A percentile compares a stretch with the other conserved stretches of the same genome.
Conservation (phyloP, 495 filamentous ascomycete species). For the Glonium stellatum region DNA sequence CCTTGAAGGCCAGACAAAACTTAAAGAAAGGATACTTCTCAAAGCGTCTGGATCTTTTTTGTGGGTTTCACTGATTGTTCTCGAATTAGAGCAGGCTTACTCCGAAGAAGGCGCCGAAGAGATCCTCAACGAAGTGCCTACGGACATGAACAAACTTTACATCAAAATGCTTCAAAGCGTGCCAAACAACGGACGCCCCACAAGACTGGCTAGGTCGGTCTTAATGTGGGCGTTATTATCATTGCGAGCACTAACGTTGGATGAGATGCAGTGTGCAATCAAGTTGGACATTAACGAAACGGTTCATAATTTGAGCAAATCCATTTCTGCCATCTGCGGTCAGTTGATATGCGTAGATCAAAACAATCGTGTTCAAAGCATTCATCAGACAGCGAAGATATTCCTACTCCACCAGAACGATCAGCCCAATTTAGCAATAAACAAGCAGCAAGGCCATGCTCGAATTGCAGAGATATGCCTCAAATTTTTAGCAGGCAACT, state of each 20-base stretch:
- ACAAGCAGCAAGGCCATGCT: constrained; percentile 25
- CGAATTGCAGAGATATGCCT: constrained; percentile 30
- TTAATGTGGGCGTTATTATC: constrained; percentile 35
- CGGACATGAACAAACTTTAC: constrained; percentile 36
- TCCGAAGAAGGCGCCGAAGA: constrained; percentile 29
- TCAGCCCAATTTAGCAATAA: constrained; percentile 27
- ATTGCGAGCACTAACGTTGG: constrained; percentile 26
- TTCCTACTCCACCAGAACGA: constrained; percentile 27
- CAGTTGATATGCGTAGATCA: constrained; percentile 35
- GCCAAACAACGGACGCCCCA: constrained; percentile 3
- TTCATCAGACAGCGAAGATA: constrained; percentile 38
- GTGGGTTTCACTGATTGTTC: constrained; percentile 35
- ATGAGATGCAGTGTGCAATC: constrained; percentile 35
- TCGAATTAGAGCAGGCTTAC: constrained; percentile 29
- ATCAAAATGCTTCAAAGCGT: constrained; percentile 25
- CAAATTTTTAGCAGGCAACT: constrained; percentile 25
- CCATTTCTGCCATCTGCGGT: constrained; percentile 36
- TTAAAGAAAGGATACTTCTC: constrained; percentile 30
- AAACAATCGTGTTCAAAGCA: constrained; percentile 25
- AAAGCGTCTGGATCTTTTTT: constrained; percentile 38
- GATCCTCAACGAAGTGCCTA: constrained; percentile 34
- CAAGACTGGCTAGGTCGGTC: constrained; percentile 29
- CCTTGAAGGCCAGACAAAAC: neutral
- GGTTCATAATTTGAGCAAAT: constrained; percentile 28
- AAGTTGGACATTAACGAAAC: constrained; percentile 30